Percentiles rank a stretch among this genome's conserved stretches.
Evolutionary conservation across 352 stramenopile genomes (phyloP).

Genomic region (Phytopythium chamaehyphon): DNA sequence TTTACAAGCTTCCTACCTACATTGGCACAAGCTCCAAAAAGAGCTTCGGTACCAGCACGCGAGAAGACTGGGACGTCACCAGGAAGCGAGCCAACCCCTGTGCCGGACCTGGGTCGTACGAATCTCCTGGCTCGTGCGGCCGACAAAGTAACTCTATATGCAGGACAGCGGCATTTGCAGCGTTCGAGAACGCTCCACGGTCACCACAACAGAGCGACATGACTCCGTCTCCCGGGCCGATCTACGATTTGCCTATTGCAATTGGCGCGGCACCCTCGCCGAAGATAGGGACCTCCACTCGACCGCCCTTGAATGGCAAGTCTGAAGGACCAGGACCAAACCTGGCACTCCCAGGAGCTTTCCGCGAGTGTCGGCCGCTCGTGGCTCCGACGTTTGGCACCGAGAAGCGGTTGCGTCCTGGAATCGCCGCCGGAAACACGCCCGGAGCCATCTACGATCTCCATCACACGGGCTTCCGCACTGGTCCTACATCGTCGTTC

Average conservation of each 20-base stretch:
- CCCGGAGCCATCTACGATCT: slow-evolving; percentile 77
- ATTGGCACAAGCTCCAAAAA: slow-evolving; percentile 56
- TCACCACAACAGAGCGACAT: slow-evolving; percentile 38
- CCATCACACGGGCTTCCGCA: slow-evolving; percentile 53
- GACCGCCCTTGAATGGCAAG: slow-evolving; percentile 48
- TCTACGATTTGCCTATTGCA: slow-evolving; percentile 63
- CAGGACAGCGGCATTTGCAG: slow-evolving; percentile 39
- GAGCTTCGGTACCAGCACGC: slow-evolving; percentile 74
- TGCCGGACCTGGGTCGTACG: slow-evolving; percentile 65
- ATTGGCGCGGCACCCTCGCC: slow-evolving; percentile 36
- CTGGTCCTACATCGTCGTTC: slow-evolving; percentile 49
- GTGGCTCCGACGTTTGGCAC: slow-evolving; percentile 74
- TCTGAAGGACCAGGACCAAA: slow-evolving; percentile 59
- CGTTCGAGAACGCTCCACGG: slow-evolving; percentile 66
- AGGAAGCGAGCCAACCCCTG: slow-evolving; percentile 60
- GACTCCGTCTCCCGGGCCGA: slow-evolving; percentile 64
- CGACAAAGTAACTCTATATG: slow-evolving; percentile 52
- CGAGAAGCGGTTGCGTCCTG: slow-evolving; percentile 40
- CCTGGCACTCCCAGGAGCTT: slow-evolving; percentile 50
- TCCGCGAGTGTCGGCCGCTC: slow-evolving; percentile 33
- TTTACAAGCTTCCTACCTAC: slow-evolving; percentile 67
- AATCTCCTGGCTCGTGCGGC: slow-evolving; percentile 47
- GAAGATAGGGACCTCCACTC: slow-evolving; percentile 62
- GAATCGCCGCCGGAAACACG: slow-evolving; percentile 14
- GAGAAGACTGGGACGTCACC: slow-evolving; percentile 72